Evolutionary conservation across 371 early-diverging fungal genomes (phyloP).

Genomic region (Actinomortierella ambigua): DNA sequence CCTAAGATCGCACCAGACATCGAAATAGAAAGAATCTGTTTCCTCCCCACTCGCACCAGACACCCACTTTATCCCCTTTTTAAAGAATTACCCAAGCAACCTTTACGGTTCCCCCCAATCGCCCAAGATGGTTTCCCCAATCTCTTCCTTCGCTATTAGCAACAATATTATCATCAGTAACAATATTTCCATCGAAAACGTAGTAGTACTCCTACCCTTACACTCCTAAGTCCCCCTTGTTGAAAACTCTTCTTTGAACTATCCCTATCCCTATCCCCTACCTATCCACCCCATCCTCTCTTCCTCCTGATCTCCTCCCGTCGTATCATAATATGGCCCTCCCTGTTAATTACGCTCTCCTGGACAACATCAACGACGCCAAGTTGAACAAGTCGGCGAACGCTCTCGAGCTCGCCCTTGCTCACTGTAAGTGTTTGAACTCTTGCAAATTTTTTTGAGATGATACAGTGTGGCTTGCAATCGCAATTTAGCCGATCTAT

Average conservation of each 20-base stretch:
- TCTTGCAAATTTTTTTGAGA: neutral
- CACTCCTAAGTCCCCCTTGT: slow-evolving; percentile 21
- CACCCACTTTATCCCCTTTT: neutral
- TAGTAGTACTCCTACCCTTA: slow-evolving; percentile 43
- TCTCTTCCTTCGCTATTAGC: slow-evolving; percentile 13
- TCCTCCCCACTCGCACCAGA: too few relatives aligned
- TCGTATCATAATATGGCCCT: slow-evolving; percentile 40
- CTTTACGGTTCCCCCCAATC: slow-evolving; percentile 30
- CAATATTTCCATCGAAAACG: slow-evolving; percentile 13
- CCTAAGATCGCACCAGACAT: too few relatives aligned
- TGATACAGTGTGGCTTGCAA: too few relatives aligned
- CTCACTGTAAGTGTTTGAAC: slow-evolving; percentile 30
- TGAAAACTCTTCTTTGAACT: slow-evolving; percentile 1
- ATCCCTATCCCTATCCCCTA: neutral
- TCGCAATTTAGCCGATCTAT: too few relatives aligned
- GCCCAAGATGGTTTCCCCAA: slow-evolving; percentile 39
- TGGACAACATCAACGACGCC: slow-evolving; percentile 29
- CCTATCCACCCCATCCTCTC: neutral
- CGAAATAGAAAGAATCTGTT: too few relatives aligned
- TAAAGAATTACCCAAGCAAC: slow-evolving; percentile 18
- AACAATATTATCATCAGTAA: slow-evolving; percentile 13
- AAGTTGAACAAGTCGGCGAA: slow-evolving; percentile 41
- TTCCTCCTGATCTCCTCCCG: neutral
- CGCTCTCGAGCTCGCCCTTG: slow-evolving; percentile 45
- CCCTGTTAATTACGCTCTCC: slow-evolving; percentile 42